Conservation (phyloP, 495 filamentous ascomycete genomes). For the Aspergillus affinis region DNA sequence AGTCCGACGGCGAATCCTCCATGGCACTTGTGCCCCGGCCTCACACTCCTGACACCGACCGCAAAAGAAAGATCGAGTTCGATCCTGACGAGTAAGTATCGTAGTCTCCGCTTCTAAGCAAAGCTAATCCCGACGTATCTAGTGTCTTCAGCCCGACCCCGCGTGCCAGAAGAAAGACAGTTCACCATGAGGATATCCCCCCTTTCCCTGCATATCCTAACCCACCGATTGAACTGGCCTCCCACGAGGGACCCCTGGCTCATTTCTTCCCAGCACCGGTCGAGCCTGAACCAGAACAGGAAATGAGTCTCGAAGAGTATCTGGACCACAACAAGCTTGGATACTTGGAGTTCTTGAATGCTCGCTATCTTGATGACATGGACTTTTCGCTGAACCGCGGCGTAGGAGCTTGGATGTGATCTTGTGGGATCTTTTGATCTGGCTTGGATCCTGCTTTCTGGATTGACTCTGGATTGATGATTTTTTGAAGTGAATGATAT, state of each 20-base stretch:
- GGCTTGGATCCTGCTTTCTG: not conserved
- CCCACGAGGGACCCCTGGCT: slow-evolving; percentile 1
- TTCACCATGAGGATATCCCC: not conserved
- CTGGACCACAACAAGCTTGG: not conserved
- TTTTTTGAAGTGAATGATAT: not conserved
- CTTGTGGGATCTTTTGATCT: not conserved
- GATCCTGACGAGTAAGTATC: not conserved
- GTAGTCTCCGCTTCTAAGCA: not conserved
- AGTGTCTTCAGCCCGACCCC: not conserved
- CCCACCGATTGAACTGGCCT: not conserved
- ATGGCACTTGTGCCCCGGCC: not conserved
- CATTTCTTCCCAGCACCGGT: not conserved
- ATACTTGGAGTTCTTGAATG: slow-evolving; percentile 1
- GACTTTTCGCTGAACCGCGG: not conserved
- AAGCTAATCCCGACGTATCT: not conserved
- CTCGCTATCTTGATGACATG: not conserved
- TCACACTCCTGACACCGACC: not conserved
- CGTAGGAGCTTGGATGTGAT: not conserved
- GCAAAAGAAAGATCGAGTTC: not conserved
- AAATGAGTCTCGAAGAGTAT: slow-evolving; percentile 5
- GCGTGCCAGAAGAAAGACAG: not conserved
- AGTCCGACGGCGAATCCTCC: too few species aligned
- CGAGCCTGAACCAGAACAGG: not conserved
- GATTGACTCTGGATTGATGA: not conserved
- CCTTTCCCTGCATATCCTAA: not conserved